phyloP scores from a whole-genome alignment of 2,329 filamentous ascomycete genomes.

The Clarireedia paspali region DNA sequence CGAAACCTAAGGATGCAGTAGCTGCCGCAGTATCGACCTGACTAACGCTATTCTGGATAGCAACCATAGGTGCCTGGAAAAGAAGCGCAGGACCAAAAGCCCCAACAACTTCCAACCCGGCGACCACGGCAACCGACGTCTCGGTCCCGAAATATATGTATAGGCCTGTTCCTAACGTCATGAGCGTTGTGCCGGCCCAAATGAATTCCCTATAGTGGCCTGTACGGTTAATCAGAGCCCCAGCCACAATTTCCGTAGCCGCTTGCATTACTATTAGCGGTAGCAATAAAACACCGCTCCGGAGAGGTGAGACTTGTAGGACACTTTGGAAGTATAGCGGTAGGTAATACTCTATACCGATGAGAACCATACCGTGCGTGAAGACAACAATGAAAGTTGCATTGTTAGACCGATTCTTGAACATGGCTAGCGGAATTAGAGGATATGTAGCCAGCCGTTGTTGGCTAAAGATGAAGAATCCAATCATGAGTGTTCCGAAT shows the following conservation, averaged over 20 bases:
- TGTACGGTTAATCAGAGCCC: constrained; percentile 58
- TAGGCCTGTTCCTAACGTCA: constrained; percentile 36
- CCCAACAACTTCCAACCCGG: constrained; percentile 41
- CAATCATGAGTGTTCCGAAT: constrained; percentile 52
- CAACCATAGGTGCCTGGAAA: constrained; percentile 48
- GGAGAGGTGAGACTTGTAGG: constrained; percentile 57
- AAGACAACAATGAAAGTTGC: background rate
- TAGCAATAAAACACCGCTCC: constrained; percentile 67
- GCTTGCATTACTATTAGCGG: constrained; percentile 61
- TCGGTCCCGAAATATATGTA: constrained; percentile 35
- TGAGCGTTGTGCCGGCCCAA: constrained; percentile 34
- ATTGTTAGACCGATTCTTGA: constrained; percentile 53
- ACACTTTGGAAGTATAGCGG: constrained; percentile 75
- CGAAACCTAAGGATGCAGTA: constrained; percentile 43
- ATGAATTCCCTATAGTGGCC: constrained; percentile 41
- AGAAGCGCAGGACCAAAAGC: constrained; percentile 45
- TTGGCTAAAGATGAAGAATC: constrained; percentile 59
- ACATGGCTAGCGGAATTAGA: constrained; percentile 67
- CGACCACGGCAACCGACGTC: constrained; percentile 33
- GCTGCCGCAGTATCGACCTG: constrained; percentile 36
- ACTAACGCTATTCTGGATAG: constrained; percentile 44
- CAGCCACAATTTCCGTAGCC: constrained; percentile 48
- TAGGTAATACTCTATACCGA: constrained; percentile 41
- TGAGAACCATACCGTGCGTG: constrained; percentile 42
- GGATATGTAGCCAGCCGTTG: constrained; percentile 65